Evolutionary conservation across 2,329 filamentous ascomycete species (phyloP), one percentile per base, ranked within the genome.

Genomic region (Fusarium sp.): DNA sequence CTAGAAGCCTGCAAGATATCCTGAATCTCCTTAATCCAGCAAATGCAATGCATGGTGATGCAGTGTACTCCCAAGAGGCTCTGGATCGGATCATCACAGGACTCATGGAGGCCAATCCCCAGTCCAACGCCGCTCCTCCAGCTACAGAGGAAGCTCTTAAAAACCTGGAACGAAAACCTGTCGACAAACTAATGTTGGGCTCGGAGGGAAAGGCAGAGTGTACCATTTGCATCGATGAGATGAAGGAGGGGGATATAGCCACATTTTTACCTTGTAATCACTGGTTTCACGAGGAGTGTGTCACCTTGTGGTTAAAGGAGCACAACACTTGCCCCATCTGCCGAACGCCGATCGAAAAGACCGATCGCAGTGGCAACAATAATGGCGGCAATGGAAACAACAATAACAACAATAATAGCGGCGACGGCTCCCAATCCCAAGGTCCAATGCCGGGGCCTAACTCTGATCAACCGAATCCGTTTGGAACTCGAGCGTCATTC

Each of bases 301-400:
- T 96, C 39, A 88, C 90, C 31, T 87, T 93, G 56, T 98, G 96
- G 96, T 84, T 98, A 58, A 90, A 89, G 77, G 93, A 97, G 82
- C 95, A 98, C 82, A 95, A 98, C 78, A 98, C 95, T 1, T 98
- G 96, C 78, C 96, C 96, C 3, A 92, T 95, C 60, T 96, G 93
- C 79, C 89, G 93, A 44, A 88, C 88, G 22, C 81, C 89, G 6
- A 87, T 90, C 44, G 87, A 89, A 73, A 83, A 81, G 76, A 69
- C 77, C 55, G 66, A 75, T 31, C 67, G 63, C 24, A 63, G 52
- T 44, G 44, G 47, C 48, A 76, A 66, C 47, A 66, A 60, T 28
- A 67, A 36, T 22, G 42, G 63, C 35, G 56, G 42, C 55, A 72
- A 64, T 47, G 60, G 61, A 20, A 51, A 38, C 35, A 44, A 60